Evolutionary conservation across 1,139 yeast genomes (phyloP), one percentile per base, ranked within the genome.

Genomic region (Scheffersomyces stambukii): DNA sequence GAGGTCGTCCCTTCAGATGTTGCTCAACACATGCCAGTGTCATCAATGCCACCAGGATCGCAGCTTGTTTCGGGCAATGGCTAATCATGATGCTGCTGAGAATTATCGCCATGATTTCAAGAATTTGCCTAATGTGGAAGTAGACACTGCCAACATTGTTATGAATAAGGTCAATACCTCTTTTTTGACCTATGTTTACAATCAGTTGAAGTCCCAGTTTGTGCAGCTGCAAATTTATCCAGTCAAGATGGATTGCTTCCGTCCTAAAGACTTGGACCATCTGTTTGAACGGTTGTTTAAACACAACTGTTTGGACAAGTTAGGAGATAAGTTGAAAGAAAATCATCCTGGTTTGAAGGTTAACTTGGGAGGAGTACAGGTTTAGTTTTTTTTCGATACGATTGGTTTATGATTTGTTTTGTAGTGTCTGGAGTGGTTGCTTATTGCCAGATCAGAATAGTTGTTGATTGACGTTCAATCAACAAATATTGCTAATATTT

Each of bases 81-180:
- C 43, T 1, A 28, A 27, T 11, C 27, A 30, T 16, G 44, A 40
- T 26, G 31, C 41, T 13, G 23, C 24, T 3, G 37, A 40, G 16
- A 28, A 40, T 18, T 40, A 30, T 25, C 29, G 29, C 10, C 44
- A 40, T 21, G 27, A 37, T 19, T 40, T 40, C 16, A 24, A 20
- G 18, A 34, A 33, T 6, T 37, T 32, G 24, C 15, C 16, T 5
- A 19, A 20, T 10, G n/a, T 6, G 4, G 12, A 14, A 8, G 8
- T 8, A 5, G 13, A 23, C 13, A 4, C 14, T 11, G 8, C 12
- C 4, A 20, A 25, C 21, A 21, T 29, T 6, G 21, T 27, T 8
- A 20, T 35, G 16, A 33, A 30, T n/a, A 35, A 37, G 23, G 29
- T 25, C 5, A 37, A 35, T 24, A 23, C 32, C 5, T 36, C 35